phyloP scores from a whole-genome alignment of 129 eudicot species.

The Artemisia argyi region DNA sequence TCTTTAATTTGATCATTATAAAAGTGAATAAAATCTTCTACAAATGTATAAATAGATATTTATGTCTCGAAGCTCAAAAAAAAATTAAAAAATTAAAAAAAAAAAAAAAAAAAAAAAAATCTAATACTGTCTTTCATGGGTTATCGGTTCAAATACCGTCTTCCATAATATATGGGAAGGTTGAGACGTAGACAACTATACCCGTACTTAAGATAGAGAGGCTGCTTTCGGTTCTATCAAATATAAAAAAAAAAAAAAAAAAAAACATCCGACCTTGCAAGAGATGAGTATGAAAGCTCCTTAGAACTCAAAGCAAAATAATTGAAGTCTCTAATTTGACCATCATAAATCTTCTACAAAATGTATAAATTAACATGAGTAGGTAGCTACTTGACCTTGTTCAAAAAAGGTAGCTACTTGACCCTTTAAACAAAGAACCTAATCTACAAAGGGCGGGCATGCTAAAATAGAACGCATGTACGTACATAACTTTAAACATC shows the following conservation, averaged over 20 bases:
- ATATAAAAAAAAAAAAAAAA: rapidly evolving
- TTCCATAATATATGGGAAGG: too few species aligned
- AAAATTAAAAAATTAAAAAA: background rate
- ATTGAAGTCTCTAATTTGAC: background rate
- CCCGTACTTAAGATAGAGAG: too few species aligned
- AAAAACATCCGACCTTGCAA: rapidly evolving
- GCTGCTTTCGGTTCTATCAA: too few species aligned
- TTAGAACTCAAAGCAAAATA: too few species aligned
- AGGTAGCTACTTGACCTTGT: background rate
- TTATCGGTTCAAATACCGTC: rapidly evolving
- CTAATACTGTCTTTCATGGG: too few species aligned
- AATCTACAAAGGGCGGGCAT: background rate
- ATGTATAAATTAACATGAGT: background rate
- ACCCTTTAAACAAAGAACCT: background rate
- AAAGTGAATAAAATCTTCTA: background rate
- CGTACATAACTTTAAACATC: too few species aligned
- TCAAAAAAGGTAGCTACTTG: too few species aligned
- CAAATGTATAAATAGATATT: background rate
- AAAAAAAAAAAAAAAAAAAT: rapidly evolving
- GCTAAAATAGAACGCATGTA: too few species aligned
- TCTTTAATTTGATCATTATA: background rate
- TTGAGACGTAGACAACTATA: too few species aligned
- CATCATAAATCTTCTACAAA: background rate
- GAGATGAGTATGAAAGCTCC: rapidly evolving
- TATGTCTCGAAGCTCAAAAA: background rate